These are phyloP conservation scores for Brasenia schreberi DNA, from an alignment of 164 flowering plant genomes.

Conservation along the genomic window DNA sequence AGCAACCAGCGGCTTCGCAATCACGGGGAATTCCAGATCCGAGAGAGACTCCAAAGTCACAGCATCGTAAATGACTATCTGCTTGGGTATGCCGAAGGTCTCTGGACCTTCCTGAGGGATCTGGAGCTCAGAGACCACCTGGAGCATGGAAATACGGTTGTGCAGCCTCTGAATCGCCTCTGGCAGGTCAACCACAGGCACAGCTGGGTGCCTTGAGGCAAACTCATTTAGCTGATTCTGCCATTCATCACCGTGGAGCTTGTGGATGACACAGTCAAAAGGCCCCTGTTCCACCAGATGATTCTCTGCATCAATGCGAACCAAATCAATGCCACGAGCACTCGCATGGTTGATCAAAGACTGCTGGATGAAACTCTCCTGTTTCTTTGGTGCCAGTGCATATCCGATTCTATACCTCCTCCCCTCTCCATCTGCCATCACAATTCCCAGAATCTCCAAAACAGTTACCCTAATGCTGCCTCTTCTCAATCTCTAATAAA, in stretches of 20 bases:
- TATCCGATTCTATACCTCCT: conserved; percentile 25
- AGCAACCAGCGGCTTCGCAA: conserved; percentile 79
- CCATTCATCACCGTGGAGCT: conserved; percentile 26
- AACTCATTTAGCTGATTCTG: conserved; percentile 15
- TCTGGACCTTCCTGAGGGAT: conserved; percentile 11
- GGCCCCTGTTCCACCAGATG: conserved; percentile 31
- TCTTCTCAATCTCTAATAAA: too few species aligned
- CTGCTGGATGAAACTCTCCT: conserved; percentile 26
- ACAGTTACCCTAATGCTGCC: too few species aligned
- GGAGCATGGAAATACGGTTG: conserved; percentile 80
- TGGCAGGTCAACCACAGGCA: conserved; percentile 21
- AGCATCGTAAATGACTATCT: conserved; percentile 41
- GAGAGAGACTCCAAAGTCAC: conserved; percentile 23
- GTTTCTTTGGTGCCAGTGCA: conserved; percentile 30
- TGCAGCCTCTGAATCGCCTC: conserved; percentile 25
- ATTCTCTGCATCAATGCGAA: conserved; percentile 19
- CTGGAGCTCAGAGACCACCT: conserved; percentile 51
- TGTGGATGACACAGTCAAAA: conserved; percentile 33
- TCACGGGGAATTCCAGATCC: conserved; percentile 51
- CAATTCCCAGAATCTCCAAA: background rate
- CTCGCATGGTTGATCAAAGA: conserved; percentile 21
- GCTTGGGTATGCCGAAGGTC: conserved; percentile 66
- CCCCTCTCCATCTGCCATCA: conserved; percentile 9
- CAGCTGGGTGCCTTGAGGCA: conserved; percentile 13
- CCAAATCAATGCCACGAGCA: conserved; percentile 26